Conservation (phyloP, 129 eudicot species). For the Saposhnikovia divaricata region DNA sequence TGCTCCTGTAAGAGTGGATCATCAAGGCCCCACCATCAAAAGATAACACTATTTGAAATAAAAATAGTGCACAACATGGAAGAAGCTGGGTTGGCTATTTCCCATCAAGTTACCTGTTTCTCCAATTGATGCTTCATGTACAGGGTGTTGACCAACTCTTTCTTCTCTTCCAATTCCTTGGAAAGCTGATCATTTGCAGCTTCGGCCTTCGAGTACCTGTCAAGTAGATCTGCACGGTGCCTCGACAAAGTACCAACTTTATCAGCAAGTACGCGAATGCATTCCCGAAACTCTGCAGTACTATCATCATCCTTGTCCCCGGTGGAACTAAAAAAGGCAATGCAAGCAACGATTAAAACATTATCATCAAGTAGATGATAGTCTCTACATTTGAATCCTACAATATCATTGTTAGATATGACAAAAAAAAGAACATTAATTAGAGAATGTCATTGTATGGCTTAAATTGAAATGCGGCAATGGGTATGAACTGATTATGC, state of each 20-base stretch:
- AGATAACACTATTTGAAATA: not conserved
- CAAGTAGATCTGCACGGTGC: constrained; percentile 75
- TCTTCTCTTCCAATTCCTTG: constrained; percentile 80
- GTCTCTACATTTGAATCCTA: no score
- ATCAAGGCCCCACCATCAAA: not conserved
- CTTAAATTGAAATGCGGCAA: not conserved
- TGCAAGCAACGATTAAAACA: not conserved
- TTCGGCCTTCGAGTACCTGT: constrained; percentile 64
- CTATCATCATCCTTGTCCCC: constrained; percentile 68
- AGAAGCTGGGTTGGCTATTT: not conserved
- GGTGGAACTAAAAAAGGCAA: constrained; percentile 36
- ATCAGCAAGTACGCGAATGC: constrained; percentile 66
- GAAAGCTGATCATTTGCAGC: constrained; percentile 52
- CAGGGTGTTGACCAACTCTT: constrained; percentile 65
- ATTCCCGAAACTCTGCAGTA: constrained; percentile 62
- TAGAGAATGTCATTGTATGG: no score
- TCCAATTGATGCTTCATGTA: constrained; percentile 79
- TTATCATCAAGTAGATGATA: not conserved
- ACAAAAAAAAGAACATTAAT: no score
- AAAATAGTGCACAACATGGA: not conserved
- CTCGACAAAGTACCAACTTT: constrained; percentile 63
- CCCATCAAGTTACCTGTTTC: constrained; percentile 58
- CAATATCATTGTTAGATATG: no score
- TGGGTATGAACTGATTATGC: not conserved
- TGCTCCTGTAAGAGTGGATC: not conserved